These are phyloP conservation scores for Cutaneotrichosporon spelunceum DNA, from an alignment of 1,284 basidiomycete genomes.

Conservation along the genomic window DNA sequence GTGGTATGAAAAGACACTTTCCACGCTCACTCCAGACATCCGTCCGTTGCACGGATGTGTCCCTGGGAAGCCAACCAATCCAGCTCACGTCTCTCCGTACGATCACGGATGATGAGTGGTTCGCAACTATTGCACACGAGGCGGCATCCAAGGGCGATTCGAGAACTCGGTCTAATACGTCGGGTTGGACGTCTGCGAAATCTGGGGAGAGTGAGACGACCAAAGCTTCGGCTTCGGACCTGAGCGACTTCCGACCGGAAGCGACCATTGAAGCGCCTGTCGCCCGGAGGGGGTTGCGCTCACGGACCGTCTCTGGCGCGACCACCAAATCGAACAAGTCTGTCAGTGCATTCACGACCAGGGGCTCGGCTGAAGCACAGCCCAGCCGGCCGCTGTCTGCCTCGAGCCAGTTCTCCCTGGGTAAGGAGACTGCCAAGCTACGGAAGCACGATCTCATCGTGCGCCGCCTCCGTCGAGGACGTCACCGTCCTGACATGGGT, in stretches of 20 bases:
- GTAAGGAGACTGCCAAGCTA: slow-evolving; percentile 6
- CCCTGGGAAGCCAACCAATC: slow-evolving; percentile 46
- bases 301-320: neutral
- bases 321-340: neutral
- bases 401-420: neutral
- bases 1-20: slow-evolving; percentile 20
- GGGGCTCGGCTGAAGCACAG: neutral
- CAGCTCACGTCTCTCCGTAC: slow-evolving; percentile 44
- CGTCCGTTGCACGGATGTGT: slow-evolving; percentile 43
- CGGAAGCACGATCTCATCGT: slow-evolving; percentile 8
- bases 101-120: slow-evolving; percentile 50
- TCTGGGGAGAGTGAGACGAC: neutral
- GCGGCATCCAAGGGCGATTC: neutral
- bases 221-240: neutral
- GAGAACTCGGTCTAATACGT: neutral
- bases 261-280: neutral
- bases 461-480: neutral
- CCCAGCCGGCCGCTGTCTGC: neutral
- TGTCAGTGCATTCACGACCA: neutral
- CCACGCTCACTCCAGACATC: slow-evolving; percentile 35
- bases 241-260: neutral
- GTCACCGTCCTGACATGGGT: neutral
- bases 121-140: slow-evolving; percentile 33
- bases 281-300: neutral
- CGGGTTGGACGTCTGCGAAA: neutral